Base-by-base conservation (phyloP, 345 rosid genomes). In the Brassica juncea region DNA sequence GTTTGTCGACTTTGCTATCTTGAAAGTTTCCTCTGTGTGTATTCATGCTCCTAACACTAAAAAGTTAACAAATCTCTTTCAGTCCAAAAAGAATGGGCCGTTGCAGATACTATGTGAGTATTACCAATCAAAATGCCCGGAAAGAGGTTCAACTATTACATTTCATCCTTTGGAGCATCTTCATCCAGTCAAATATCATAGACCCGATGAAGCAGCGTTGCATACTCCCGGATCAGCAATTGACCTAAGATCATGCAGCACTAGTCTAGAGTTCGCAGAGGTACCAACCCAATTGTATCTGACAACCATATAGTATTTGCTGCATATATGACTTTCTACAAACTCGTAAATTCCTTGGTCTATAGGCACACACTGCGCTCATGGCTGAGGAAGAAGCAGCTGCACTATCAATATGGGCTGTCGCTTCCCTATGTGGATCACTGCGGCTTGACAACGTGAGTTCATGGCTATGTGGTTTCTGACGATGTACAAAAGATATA, bases 151-250 rank as follows among this genome's bases (percentile, higher is more conserved):
- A 47, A 84, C 85, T 31, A 78, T 94, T 37, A 84, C 73, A 77
- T 90, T 94, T 89, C 97, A 90, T 84, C 97, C 99, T 21, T 70
- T 94, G 82, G 95, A 92, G 80, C 97, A 94, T 72, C 91, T 92
- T 83, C 95, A 94, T 84, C 92, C 92, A 21, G 47, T 94, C 81
- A 89, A 86, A 82, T 94, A 89, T 85, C 87, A 78, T 79, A 88
- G 97, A 86, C 91, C 88, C 32, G 86, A 86, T 82, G 88, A 86
- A 73, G 84, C 83, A 21, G 85, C 80, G 27, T 78, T 94, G 80
- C 85, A 84, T 78, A 78, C 84, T 81, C 82, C 87, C 31, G 97
- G 94, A 55, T 84, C 97, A 73, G 81, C 89, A 68, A 82, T 87
- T 62, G 92, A 91, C 80, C 77, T 87, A 82, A 86, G 87, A 83